phyloP scores from a whole-genome alignment of 2,329 filamentous ascomycete genomes.

The Diaporthe sp. region DNA sequence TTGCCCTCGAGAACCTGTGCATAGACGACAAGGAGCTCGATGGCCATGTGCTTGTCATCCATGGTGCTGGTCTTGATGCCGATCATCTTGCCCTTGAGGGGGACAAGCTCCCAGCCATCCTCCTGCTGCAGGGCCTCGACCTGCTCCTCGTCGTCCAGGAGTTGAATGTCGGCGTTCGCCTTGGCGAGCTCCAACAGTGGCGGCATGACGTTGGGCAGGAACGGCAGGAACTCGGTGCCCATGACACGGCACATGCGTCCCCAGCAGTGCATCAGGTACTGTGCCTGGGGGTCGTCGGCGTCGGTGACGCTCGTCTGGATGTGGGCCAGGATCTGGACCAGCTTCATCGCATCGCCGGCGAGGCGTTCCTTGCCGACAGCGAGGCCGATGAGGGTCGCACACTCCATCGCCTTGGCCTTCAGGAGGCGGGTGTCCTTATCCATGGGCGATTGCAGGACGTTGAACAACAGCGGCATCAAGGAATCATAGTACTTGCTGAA shows the following conservation, averaged over 20 bases:
- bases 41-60: constrained; percentile 99
- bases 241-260: constrained; percentile 98
- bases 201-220: constrained; percentile 93
- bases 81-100: constrained; percentile 97
- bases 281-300: constrained; percentile 93
- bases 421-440: constrained; percentile 93
- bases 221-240: constrained; percentile 90
- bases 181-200: constrained; percentile 91
- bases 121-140: constrained; percentile 93
- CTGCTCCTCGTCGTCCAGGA: constrained; percentile 95
- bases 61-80: constrained; percentile 97
- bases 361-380: constrained; percentile 95
- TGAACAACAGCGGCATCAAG: constrained; percentile 94
- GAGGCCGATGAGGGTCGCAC: constrained; percentile 93
- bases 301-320: constrained; percentile 92
- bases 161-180: constrained; percentile 96
- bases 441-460: constrained; percentile 88
- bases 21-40: constrained; percentile 97
- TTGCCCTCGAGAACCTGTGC: constrained; percentile 93
- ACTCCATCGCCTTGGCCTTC: constrained; percentile 98
- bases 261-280: constrained; percentile 99
- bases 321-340: constrained; percentile 87
- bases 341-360: constrained; percentile 84
- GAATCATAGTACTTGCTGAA: constrained; percentile 97
- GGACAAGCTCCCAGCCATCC: constrained; percentile 97